Evolutionary conservation across 2,329 filamentous ascomycete genomes (phyloP).

Genomic region (Fusarium veterinarium): DNA sequence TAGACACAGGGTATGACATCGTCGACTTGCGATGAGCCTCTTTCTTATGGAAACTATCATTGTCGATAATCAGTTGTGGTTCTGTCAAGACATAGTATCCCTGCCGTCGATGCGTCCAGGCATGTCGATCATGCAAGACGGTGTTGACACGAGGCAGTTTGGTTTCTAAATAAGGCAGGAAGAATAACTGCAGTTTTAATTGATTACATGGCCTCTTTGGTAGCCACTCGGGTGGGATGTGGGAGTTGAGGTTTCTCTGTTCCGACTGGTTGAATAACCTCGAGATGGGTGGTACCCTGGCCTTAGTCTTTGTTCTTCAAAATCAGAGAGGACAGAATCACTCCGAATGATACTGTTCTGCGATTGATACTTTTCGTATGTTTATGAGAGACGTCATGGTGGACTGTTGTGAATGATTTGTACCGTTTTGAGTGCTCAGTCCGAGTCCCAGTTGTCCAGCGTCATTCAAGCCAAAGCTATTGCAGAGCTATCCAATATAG

Average conservation of each 20-base stretch:
- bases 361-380: not conserved
- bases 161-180: slow-evolving; percentile 6
- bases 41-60: not conserved
- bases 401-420: not conserved
- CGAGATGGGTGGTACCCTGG: slow-evolving; percentile 2
- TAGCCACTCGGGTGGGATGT: slow-evolving; percentile 10
- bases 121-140: slow-evolving; percentile 31
- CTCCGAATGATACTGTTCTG: not conserved
- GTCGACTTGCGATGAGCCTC: slow-evolving; percentile 12
- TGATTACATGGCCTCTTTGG: slow-evolving; percentile 9
- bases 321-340: not conserved
- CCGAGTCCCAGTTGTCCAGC: not conserved
- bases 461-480: not conserved
- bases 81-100: slow-evolving; percentile 9
- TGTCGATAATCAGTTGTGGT: slow-evolving; percentile 9
- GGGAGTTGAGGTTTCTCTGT: slow-evolving; percentile 5
- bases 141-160: slow-evolving; percentile 8
- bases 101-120: slow-evolving; percentile 25
- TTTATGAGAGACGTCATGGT: not conserved
- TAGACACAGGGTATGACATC: slow-evolving; percentile 26
- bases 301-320: not conserved
- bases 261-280: slow-evolving; percentile 21
- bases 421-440: not conserved
- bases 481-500: not conserved
- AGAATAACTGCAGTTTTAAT: slow-evolving; percentile 15